Base-by-base conservation (phyloP, 2,329 filamentous ascomycete species). In the Fusarium keratoplasticum region DNA sequence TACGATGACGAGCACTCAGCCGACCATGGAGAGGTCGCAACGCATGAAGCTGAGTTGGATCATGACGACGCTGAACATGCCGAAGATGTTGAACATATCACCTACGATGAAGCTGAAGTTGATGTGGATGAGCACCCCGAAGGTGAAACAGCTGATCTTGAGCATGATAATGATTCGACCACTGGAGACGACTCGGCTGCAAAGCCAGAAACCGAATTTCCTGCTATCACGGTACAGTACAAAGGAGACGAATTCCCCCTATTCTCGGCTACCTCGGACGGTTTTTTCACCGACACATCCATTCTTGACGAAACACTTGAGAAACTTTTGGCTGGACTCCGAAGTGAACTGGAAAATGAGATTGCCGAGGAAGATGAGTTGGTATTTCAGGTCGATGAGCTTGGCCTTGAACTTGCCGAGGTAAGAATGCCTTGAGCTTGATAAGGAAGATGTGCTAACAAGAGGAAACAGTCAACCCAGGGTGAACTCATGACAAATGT, bases 391-490 rank as follows among this genome's bases (percentile, higher is more conserved):
- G 80, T 89, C 55, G 86, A 89, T 31, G 85, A 88, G 67, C 83
- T 89, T 44, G 86, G 86, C 10, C 81, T 89, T 35, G 87, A 89
- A 77, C 88, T 89, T 77, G 81, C 86, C 22, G 87, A 89, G 81
- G 86, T 87, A 80, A 72, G 84, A 42, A 44, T 38, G 71, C 18
- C 55, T 14, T 9, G 20, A 6, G 11, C 22, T 50, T 29, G 59
- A 27, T 7, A 13, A 18, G 11, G 3, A 59, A 50, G 16, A 20
- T 25, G 52, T 60, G 60, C 80, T 84, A 77, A 84, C 76, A 9
- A 33, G 33, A 27, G 33, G 25, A 35, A 42, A 3, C 57, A 86
- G 84, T 83, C 83, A 35, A 81, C 78, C 9, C 76, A 79, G n/a
- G 77, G 73, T 16, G 81, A 83, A 36, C 69, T 80, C 4, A 76